These are phyloP conservation scores for Monosporascus sp. DNA, from an alignment of 2,329 filamentous ascomycete genomes.

Conservation along the genomic window DNA sequence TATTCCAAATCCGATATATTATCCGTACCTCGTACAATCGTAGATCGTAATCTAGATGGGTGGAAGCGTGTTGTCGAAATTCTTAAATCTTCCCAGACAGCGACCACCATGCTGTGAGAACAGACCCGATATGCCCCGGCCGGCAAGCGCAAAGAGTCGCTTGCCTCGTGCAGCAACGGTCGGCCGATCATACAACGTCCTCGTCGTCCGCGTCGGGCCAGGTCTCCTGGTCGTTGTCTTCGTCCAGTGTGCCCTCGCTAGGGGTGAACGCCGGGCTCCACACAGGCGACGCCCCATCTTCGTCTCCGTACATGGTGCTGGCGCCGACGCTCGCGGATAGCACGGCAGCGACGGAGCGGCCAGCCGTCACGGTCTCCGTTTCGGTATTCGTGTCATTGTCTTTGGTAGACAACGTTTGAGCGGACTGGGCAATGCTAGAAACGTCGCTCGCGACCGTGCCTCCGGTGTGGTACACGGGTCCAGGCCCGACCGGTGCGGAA, in stretches of 20 bases:
- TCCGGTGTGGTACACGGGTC: slow-evolving; percentile 26
- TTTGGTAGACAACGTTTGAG: background rate
- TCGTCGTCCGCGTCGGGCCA: slow-evolving; percentile 10
- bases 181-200: no score
- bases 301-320: background rate
- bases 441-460: slow-evolving; percentile 17
- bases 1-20: no score
- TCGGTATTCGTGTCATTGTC: slow-evolving; percentile 1
- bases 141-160: no score
- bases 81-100: no score
- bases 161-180: background rate
- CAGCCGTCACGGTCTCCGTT: slow-evolving; percentile 11
- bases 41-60: no score
- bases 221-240: slow-evolving; percentile 5
- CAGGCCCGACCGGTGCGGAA: slow-evolving; percentile 22
- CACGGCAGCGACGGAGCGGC: slow-evolving; percentile 11
- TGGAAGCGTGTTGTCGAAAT: no score
- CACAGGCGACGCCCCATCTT: background rate
- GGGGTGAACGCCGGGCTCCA: background rate
- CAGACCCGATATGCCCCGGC: no score
- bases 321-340: slow-evolving; percentile 3
- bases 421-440: slow-evolving; percentile 10
- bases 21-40: no score
- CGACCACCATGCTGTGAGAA: no score
- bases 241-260: background rate